Base-by-base conservation (phyloP, 2,329 filamentous ascomycete genomes). In the Rutstroemia sp. region DNA sequence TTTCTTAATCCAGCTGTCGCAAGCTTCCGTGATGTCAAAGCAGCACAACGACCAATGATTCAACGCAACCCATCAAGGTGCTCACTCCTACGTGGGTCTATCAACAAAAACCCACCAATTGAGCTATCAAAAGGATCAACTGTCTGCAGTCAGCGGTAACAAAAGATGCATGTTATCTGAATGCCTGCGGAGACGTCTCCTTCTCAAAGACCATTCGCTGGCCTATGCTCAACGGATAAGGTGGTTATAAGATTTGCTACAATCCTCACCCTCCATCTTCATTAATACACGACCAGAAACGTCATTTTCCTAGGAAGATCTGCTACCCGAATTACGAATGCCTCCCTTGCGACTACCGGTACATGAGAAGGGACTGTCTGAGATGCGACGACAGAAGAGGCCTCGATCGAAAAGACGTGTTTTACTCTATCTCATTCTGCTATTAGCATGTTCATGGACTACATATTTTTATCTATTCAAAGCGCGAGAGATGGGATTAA, bases 371-470 rank as follows among this genome's bases (percentile, higher is more conserved):
- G 47, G 19, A 8, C 14, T 9, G 23, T 27, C 36, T 36, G 53
- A 45, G 53, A 51, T 51, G 14, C 46, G 21, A 5, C 38, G n/a
- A 17, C 23, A 42, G 30, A 21, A 21, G 36, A 30, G 30, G 21
- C 39, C 27, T 38, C 17, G 48, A 39, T 47, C 52, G 23, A 55
- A 50, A 51, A 51, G 27, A 44, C 40, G n/a, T 25, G n/a, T 56
- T 5, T 27, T 49, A 4, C 3, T 54, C 16, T 51, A 39, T 27
- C 34, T 58, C 23, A n/a, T 45, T n/a, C 12, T 58, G 23, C 40
- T 51, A 19, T 23, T 57, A 8, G 27, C 47, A 17, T 56, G 39
- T 36, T 51, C 27, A 19, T 56, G 53, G 53, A 45, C 42, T 12
- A 45, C 47, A 38, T 51, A 56, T 14, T 38, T 39, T 17, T 17